Evolutionary conservation across 2,329 filamentous ascomycete genomes (phyloP), one percentile per base, ranked within the genome.

Genomic region (Penicillium sclerotigenum): DNA sequence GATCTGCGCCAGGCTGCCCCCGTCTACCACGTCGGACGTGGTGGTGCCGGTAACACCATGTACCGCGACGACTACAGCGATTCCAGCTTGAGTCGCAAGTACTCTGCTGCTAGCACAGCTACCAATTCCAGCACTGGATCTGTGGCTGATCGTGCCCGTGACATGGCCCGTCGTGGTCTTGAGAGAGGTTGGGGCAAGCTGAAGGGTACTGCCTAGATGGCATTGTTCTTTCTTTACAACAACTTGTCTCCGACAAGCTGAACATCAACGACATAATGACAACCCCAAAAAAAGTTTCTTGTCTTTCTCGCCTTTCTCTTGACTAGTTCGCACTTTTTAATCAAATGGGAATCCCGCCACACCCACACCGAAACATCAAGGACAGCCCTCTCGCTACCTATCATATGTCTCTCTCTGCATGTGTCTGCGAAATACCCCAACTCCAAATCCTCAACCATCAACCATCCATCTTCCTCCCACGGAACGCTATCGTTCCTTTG

Each of bases 1-100:
- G 80, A 84, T 58, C 75, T 82, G 59, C 77, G 80, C 54, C 76
- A 80, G 34, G 77, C 80, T 45, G 83, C 83, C 2, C 84, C 84
- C 18, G 80, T 87, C 59, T 87, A 85, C 77, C 82, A 85, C 69
- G 81, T 86, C 60, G 84, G 84, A 41, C 79, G 84, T 42, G 84
- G 84, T 20, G 84, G 84, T 38, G 81, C 80, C 13, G 84, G 82
- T 48, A 87, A 87, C 71, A 71, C 70, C 60, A 67, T 77, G 48
- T 64, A 61, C 63, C 57, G 66, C 41, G 67, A 68, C 61, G 61
- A 67, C 41, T 56, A 56, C 57, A 65, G 59, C 60, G 59, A 36
- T 48, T 60, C 57, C 57, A 65, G 57, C 47, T 66, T 74, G 43
- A 68, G 61, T 42, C 72, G 74, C 64, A 73, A 73, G 63, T 66